Base-by-base conservation (phyloP, 257 asterid species). In the Solanum clarkiae region DNA sequence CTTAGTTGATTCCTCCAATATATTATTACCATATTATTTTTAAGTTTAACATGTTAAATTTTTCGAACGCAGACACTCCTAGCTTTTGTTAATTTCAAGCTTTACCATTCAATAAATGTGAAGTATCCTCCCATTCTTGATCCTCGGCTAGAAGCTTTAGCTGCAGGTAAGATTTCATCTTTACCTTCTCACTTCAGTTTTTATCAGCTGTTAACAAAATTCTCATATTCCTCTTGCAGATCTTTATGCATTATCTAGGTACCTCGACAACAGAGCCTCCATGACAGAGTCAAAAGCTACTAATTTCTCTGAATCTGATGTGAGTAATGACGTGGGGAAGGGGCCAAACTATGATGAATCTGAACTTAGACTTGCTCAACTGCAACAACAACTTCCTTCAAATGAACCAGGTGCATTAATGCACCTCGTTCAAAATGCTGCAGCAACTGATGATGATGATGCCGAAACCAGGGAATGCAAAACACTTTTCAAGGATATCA, bases 91-190 rank as follows among this genome's bases (percentile, higher is more conserved):
- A 94, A 97, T 88, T 91, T 79, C 90, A 93, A 91, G 87, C 93
- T 95, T 22, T 97, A 94, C 85, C 92, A 90, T 29, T 93, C 98
- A 56, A 92, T 97, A 84, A 91, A 93, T 86, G 91, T 91, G 88
- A 91, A 90, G 80, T 95, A 97, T 85, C 98, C 98, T 68, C 98
- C 99, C 20, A 94, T 95, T 85, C 98, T 97, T 29, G 99, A 97
- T 88, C 88, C 98, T 63, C 93, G 92, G 32, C 90, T 97, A 86
- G 98, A 95, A 92, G 95, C 97, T 80, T 87, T 94, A 84, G 97
- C 99, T 59, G 98, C 97, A 72, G 98, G 99, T 95, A 88, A 26
- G 16, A 29, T 59, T 56, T 53, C 47, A 53, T 51, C 65, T 51
- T 51, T 79, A 26, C 65, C 2, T 51, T 16, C 29, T 51, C n/a